These are phyloP conservation scores for Coprinopsis sp. DNA, from an alignment of 768 basidiomycete genomes.

Conservation along the genomic window DNA sequence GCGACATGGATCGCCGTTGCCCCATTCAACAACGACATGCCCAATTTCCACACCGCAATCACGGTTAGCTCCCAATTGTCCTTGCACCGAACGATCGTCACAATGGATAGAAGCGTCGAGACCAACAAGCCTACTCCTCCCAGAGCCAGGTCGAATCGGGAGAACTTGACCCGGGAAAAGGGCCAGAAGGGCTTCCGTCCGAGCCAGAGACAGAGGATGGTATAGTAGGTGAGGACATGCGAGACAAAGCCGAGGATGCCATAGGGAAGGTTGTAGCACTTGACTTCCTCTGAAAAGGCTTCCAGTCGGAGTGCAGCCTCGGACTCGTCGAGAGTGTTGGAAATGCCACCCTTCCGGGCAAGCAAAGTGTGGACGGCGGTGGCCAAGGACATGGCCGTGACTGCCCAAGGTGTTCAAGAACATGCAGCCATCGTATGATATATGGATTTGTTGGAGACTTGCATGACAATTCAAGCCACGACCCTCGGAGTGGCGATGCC, in stretches of 20 bases:
- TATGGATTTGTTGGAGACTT: too few species aligned
- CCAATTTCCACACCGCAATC: conserved; percentile 17
- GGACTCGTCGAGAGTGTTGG: too few species aligned
- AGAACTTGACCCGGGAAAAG: conserved; percentile 8
- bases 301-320: too few species aligned
- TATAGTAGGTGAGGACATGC: conserved; percentile 17
- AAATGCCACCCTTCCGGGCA: too few species aligned
- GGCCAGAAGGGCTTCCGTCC: conserved; percentile 16
- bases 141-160: conserved; percentile 11
- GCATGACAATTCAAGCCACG: too few species aligned
- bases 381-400: too few species aligned
- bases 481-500: too few species aligned
- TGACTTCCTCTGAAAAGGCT: conserved; percentile 12
- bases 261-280: conserved; percentile 16
- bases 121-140: conserved; percentile 9
- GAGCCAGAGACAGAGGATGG: conserved; percentile 15
- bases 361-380: too few species aligned
- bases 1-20: conserved; percentile 16
- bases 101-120: conserved; percentile 10
- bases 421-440: too few species aligned
- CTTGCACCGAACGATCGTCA: conserved; percentile 12
- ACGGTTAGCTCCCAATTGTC: conserved; percentile 16
- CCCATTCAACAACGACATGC: conserved; percentile 15
- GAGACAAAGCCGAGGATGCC: conserved; percentile 14
- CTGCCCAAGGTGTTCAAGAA: too few species aligned